Base-by-base conservation (phyloP, 345 rosid genomes). In the Aquilaria sinensis region DNA sequence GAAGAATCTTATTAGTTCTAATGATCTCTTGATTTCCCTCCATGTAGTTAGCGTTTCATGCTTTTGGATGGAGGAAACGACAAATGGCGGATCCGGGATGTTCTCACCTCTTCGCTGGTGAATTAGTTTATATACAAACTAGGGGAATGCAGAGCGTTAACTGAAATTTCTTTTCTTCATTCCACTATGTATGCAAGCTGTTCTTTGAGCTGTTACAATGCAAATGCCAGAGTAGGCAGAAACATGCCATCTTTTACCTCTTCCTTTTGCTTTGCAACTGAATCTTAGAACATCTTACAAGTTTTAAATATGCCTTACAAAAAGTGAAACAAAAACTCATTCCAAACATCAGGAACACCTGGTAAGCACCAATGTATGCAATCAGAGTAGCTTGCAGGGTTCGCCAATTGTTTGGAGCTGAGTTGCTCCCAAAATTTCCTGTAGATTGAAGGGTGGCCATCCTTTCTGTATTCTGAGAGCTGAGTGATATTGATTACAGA, bases 321-420 rank as follows among this genome's bases (percentile, higher is more conserved):
- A 57, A 73, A 73, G 68, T 88, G 90, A 75, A 85, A 90, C 53
- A 93, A 72, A n/a, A 93, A 71, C 72, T 88, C 86, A 62, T 93
- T 93, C 99, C 99, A 93, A 31, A 83, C 84, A 80, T 93, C 99
- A 51, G 96, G 97, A 34, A 94, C 85, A 13, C 97, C 97, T 5
- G 97, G 97, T 52, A 94, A 80, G 80, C 97, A 90, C 97, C 97
- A 88, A 34, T 93, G 99, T 57, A 75, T 90, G 80, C 99, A 93
- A 67, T 93, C 99, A 2, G 99, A 90, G 79, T 84, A 90, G 52
- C 77, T 70, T 0, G 81, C 45, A 1, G 99, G 99, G 9, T 88
- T 85, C 2, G 84, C 65, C 64, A 86, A 66, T 63, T 85, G 85
- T 53, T 78, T 72, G 3, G 88, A 68, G 63, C 73, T 85, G 55